Base-by-base conservation (phyloP, 257 asterid genomes). In the Capsicum baccatum region DNA sequence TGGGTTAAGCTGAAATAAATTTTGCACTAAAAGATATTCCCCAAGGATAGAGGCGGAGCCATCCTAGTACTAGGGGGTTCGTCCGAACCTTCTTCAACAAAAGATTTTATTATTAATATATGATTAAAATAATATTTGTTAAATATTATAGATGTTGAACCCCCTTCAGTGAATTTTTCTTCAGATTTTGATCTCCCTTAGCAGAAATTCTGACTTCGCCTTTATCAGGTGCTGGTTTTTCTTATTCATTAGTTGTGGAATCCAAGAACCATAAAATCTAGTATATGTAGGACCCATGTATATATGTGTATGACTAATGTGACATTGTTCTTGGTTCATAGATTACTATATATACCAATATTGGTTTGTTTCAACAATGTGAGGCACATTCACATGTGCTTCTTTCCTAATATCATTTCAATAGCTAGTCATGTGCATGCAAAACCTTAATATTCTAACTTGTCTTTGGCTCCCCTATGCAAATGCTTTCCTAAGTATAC, bases 371-470 rank as follows among this genome's bases (percentile, higher is more conserved):
- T 19, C 59, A 81, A 42, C 8, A n/a, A 60, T 7, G 59, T 60
- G 84, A 66, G 84, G 84, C 76, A 59, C 73, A 62, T 50, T 81
- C 84, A 62, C 84, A 81, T 81, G 84, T 66, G 59, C 35, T 62
- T 81, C 76, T 76, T 76, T 76, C 76, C 48, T 81, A 81, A 14
- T 19, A 81, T 81, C 58, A 62, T 62, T 81, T 56, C 62, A 62
- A 76, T 19, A 81, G 73, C 84, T 19, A 81, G 73, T 76, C 84
- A 81, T 81, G 84, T 81, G 84, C 81, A 50, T 81, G 76, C 81
- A 50, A 76, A 52, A 8, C 63, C 48, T 19, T 76, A 76, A 76
- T 50, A 76, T 76, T 76, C 60, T 76, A 52, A 76, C 15, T 52
- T 76, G 81, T 4, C 14, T n/a, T 42, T 70, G 79, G 63, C 62